These are phyloP conservation scores for Graphilbum sp. DNA, from an alignment of 2,329 filamentous ascomycete genomes.

Conservation along the genomic window DNA sequence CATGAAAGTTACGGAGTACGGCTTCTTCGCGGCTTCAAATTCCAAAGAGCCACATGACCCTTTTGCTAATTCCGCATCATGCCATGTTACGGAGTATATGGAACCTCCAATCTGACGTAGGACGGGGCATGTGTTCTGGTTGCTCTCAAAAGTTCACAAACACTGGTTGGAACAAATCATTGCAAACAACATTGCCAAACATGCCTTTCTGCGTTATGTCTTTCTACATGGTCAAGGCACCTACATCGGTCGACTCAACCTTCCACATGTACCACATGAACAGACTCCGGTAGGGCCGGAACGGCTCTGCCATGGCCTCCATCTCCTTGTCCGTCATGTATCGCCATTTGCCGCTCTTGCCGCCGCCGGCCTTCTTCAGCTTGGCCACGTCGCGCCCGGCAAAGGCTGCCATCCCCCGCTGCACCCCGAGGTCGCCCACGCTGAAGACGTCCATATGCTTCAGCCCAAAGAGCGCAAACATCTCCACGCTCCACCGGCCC, in stretches of 20 bases:
- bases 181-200: too few relatives aligned
- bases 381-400: conserved; percentile 69
- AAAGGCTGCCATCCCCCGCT: conserved; percentile 85
- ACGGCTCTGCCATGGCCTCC: conserved; percentile 63
- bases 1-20: too few relatives aligned
- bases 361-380: conserved; percentile 43
- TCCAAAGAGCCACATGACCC: too few relatives aligned
- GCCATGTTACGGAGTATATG: too few relatives aligned
- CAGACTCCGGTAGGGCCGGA: conserved; percentile 72
- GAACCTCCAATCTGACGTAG: too few relatives aligned
- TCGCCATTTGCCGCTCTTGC: conserved; percentile 80
- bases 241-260: conserved; percentile 63
- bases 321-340: conserved; percentile 95
- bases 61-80: too few relatives aligned
- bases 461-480: conserved; percentile 94
- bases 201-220: too few relatives aligned
- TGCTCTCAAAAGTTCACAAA: too few relatives aligned
- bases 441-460: conserved; percentile 92
- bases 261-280: conserved; percentile 99
- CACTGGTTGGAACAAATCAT: too few relatives aligned
- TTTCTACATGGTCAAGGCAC: conserved; percentile 24
- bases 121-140: too few relatives aligned
- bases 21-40: too few relatives aligned
- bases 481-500: conserved; percentile 85
- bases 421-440: conserved; percentile 81